These are phyloP conservation scores for Phlyctochytrium arcticum DNA, from an alignment of 192 early-diverging fungal genomes.

Conservation along the genomic window DNA sequence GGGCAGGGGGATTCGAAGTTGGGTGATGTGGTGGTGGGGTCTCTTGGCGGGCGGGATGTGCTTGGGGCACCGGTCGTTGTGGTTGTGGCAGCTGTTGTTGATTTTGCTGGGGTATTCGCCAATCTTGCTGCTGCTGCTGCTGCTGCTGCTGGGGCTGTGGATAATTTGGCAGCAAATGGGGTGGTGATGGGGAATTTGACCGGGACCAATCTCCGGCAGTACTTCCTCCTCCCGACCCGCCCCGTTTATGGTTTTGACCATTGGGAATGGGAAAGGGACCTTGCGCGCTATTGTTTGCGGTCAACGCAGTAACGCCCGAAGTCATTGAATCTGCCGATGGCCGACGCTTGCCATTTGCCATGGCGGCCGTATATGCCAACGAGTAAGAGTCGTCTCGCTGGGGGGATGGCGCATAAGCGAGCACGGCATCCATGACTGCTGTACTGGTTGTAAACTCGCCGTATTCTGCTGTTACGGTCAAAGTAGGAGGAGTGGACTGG, in stretches of 20 bases:
- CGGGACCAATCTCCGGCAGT: too few species aligned
- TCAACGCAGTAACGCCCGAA: slow-evolving; percentile 3
- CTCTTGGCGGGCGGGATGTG: too few species aligned
- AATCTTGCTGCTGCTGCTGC: not conserved
- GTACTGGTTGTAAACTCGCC: too few species aligned
- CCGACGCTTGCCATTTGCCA: slow-evolving; percentile 2
- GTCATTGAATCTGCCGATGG: slow-evolving; percentile 13
- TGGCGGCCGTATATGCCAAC: not conserved
- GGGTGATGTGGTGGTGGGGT: not conserved
- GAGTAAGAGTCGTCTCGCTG: not conserved
- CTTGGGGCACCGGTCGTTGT: too few species aligned
- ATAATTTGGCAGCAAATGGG: too few species aligned
- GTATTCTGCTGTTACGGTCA: too few species aligned
- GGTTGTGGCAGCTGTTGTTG: not conserved
- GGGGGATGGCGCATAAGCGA: not conserved
- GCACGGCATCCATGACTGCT: not conserved
- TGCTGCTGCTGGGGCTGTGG: not conserved
- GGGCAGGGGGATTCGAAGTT: not conserved
- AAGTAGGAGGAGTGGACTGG: too few species aligned
- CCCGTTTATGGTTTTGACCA: too few species aligned
- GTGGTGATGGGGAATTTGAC: too few species aligned
- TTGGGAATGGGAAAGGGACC: too few species aligned
- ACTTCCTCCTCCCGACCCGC: too few species aligned
- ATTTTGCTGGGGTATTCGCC: not conserved
- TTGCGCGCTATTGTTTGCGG: too few species aligned